Percentiles rank a stretch among this genome's conserved stretches.
Evolutionary conservation across 768 basidiomycete species (phyloP).

Genomic region (Megacollybia marginata): DNA sequence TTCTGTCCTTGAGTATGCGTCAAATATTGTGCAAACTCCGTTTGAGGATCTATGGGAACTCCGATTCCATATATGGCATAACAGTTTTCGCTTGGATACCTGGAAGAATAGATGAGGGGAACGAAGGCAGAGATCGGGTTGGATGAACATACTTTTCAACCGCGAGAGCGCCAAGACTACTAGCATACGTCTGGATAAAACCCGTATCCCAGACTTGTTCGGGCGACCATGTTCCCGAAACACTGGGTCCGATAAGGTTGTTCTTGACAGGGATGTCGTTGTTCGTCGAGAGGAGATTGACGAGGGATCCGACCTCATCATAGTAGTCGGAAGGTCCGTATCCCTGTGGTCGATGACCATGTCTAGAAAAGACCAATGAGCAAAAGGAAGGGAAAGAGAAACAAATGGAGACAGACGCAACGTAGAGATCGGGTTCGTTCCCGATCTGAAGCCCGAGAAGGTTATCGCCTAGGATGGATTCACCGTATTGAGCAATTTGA

Average conservation of each 20-base stretch:
- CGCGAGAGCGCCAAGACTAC: slow-evolving; percentile 36
- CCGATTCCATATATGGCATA: slow-evolving; percentile 40
- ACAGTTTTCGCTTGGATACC: slow-evolving; percentile 45
- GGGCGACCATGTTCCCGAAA: slow-evolving; percentile 42
- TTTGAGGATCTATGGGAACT: slow-evolving; percentile 31
- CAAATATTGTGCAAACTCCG: slow-evolving; percentile 46
- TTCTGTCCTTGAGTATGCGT: slow-evolving; percentile 45
- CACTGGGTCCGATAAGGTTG: slow-evolving; percentile 52
- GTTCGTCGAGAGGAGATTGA: slow-evolving; percentile 28
- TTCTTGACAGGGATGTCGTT: slow-evolving; percentile 28
- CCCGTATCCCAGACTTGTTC: slow-evolving; percentile 49
- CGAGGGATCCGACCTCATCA: slow-evolving; percentile 43
- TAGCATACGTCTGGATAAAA: slow-evolving; percentile 35
- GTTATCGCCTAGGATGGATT: slow-evolving; percentile 57
- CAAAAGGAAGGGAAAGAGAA: neutral
- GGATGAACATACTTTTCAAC: slow-evolving; percentile 45
- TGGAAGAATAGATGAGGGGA: no score
- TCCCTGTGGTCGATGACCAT: slow-evolving; percentile 25
- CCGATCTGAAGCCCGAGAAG: slow-evolving; percentile 67
- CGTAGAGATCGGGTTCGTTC: slow-evolving; percentile 55
- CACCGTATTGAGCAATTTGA: slow-evolving; percentile 50
- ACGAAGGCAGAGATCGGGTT: neutral
- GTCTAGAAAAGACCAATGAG: neutral
- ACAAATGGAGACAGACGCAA: slow-evolving; percentile 3
- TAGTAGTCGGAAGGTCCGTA: slow-evolving; percentile 22